Base-by-base conservation (phyloP, 257 asterid species). In the Petunia secreta region DNA sequence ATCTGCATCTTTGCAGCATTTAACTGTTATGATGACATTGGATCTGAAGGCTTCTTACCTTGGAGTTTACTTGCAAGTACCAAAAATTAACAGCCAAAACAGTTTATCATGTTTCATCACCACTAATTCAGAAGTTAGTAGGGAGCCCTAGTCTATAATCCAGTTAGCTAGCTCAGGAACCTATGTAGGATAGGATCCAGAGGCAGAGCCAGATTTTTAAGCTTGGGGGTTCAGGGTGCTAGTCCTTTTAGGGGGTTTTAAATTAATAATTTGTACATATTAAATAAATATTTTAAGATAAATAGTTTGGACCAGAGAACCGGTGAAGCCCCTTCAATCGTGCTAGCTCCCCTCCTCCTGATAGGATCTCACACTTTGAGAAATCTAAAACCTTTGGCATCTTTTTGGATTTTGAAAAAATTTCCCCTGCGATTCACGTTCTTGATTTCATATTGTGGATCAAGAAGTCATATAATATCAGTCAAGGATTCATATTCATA, bases 21-120 rank as follows among this genome's bases (percentile, higher is more conserved):
- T 13, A 50, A 36, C 6, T 34, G 14, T 11, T 34, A 73, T 73
- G 78, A 73, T 34, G 5, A 43, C 13, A n/a, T 73, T 50, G 44
- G 50, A 50, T 73, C 62, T 73, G 78, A 73, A 73, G 14, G 62
- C 62, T 73, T 73, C 44, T 50, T 50, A 50, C 25, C 46, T 50
- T 36, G 13, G 36, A 50, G 34, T 50, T 73, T 11, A 34, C 57
- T 52, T 52, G 57, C 57, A 10, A 10, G 14, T 50, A 50, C 78
- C 77, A 73, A 73, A 3, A 5, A 36, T 50, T 36, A 73, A 73
- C 25, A 6, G 78, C 36, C 1, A 34, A 73, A 71, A 73, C 44
- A 69, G 50, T 50, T 73, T 73, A n/a, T n/a, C n/a, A n/a, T n/a
- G n/a, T n/a, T n/a, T n/a, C n/a, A n/a, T n/a, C n/a, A n/a, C n/a